Conservation (phyloP, 176 grass and related monocot genomes). For the Zoysia pacifica region DNA sequence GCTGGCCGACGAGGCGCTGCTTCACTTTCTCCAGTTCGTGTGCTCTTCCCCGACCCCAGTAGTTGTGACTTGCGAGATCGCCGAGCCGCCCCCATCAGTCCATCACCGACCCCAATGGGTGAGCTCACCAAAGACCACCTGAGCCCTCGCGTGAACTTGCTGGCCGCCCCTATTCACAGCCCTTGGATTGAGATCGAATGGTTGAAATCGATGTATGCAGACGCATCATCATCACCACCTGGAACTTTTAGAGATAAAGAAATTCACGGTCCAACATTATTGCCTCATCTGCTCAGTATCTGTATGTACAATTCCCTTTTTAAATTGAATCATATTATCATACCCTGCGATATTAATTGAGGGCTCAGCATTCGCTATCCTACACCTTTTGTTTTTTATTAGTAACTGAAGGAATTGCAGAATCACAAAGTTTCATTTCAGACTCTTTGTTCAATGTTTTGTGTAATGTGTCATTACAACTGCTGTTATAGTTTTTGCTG, state of each 20-base stretch:
- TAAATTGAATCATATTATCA: slow-evolving; percentile 8
- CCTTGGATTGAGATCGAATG: too few species aligned
- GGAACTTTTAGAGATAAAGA: too few species aligned
- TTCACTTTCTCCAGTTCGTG: neutral
- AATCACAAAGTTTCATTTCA: neutral
- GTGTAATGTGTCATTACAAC: neutral
- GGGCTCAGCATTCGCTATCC: neutral
- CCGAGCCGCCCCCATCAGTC: too few species aligned
- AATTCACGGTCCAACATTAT: neutral
- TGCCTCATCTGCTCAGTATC: neutral
- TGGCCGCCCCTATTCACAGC: too few species aligned
- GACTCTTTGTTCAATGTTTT: neutral
- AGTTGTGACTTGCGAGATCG: too few species aligned
- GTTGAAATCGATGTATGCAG: too few species aligned
- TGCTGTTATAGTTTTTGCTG: neutral
- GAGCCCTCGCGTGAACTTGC: too few species aligned
- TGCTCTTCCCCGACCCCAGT: too few species aligned
- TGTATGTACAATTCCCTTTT: neutral
- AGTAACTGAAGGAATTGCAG: slow-evolving; percentile 2
- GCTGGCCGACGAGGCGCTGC: neutral
- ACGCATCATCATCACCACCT: too few species aligned
- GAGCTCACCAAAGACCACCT: too few species aligned
- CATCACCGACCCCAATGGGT: too few species aligned
- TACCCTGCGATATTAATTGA: neutral
- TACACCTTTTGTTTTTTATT: neutral